Percentiles rank a stretch among this genome's conserved stretches.
Evolutionary conservation across 2,329 filamentous ascomycete genomes (phyloP).

Genomic region (Trichoderma sp.): DNA sequence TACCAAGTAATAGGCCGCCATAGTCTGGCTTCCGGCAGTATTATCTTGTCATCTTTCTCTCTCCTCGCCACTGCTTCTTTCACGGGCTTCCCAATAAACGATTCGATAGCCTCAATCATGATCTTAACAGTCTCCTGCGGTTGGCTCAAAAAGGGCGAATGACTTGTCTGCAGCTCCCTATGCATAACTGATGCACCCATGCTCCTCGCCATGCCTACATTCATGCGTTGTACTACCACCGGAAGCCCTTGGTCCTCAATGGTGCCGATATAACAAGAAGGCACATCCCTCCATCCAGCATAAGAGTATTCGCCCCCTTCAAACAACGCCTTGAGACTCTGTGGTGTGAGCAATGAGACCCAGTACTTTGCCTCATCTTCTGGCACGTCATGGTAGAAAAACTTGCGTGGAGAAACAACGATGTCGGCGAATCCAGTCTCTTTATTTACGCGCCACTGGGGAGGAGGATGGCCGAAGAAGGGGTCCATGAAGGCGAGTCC

Average conservation of each 20-base stretch:
- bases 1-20: not conserved
- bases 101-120: not conserved
- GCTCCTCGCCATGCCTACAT: not conserved
- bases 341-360: not conserved
- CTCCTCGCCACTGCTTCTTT: not conserved
- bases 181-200: slow-evolving; percentile 1
- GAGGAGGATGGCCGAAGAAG: not conserved
- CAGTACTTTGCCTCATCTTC: slow-evolving; percentile 1
- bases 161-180: slow-evolving; percentile 1
- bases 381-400: not conserved
- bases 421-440: slow-evolving; percentile 1
- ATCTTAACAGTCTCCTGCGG: not conserved
- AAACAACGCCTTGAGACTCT: not conserved
- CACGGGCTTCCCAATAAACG: not conserved
- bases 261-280: not conserved
- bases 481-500: slow-evolving; percentile 3
- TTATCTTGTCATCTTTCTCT: not conserved
- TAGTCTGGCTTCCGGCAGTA: not conserved
- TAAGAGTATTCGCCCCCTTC: not conserved
- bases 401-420: not conserved
- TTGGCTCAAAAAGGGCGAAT: not conserved
- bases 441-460: not conserved
- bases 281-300: slow-evolving; percentile 7
- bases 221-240: not conserved
- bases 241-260: not conserved